Evolutionary conservation across 768 basidiomycete genomes (phyloP), one percentile per base, ranked within the genome.

Genomic region (Pleurotus cornucopiae): DNA sequence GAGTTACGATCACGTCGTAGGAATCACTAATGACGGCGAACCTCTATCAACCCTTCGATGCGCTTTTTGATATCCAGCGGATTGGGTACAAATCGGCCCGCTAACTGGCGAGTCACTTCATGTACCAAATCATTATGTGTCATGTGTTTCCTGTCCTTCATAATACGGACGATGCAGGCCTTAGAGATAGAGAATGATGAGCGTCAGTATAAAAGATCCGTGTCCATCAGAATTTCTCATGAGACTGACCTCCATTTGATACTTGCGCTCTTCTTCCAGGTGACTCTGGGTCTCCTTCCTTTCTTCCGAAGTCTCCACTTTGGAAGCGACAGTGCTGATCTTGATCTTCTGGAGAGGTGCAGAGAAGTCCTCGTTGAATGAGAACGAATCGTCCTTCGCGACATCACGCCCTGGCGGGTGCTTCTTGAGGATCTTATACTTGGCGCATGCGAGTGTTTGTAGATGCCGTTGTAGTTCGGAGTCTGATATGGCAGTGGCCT

Each of bases 91-190:
- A 98, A 99, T 3, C 96, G 84, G 56, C 76, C 76, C 16, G 89
- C 77, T 3, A 99, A 72, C 62, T 98, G 96, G 18, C 85, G 82
- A 45, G 91, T 92, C 34, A 94, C 93, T 70, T 98, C 95, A 62
- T 87, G 89, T 58, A 98, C 77, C 12, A 99, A 80, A 55, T 94
- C 92, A 57, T 85, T 91, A 64, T 98, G 93, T 5, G 78, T 73
- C 85, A 98, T 86, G 54, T 82, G 81, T 67, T 98, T 98, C 55
- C 94, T 77, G 66, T 93, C 88, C 73, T 98, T 98, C 96, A 99
- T 98, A 25, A 98, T 86, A 30, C 97, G 86, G 21, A 99, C 97
- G 60, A 98, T 89, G 65, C 93, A 98, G 1, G 97, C 97, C 95
- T 99, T 47, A n/a, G 45, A 49, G 18, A 34, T 43, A 49, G 48